These are phyloP conservation scores for Inga laurina DNA, from an alignment of 306 rosid genomes.

Conservation along the genomic window DNA sequence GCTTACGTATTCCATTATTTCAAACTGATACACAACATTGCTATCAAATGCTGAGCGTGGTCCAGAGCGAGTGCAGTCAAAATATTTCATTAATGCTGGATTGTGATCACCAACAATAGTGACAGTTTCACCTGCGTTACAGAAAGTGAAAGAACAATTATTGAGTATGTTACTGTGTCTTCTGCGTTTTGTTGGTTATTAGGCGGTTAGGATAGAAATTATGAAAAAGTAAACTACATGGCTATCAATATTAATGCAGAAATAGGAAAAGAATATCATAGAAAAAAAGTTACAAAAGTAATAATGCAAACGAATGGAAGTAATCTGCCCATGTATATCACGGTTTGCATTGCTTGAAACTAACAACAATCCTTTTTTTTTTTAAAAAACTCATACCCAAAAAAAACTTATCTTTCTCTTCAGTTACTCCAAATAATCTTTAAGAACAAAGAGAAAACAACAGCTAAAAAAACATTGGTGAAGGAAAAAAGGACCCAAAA, in stretches of 20 bases:
- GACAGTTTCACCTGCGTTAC: constrained; percentile 66
- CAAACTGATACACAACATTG: constrained; percentile 74
- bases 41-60: constrained; percentile 59
- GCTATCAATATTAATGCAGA: neutral
- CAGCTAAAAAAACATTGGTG: neutral
- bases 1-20: constrained; percentile 97
- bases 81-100: constrained; percentile 60
- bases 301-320: neutral
- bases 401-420: neutral
- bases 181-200: neutral
- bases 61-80: constrained; percentile 66
- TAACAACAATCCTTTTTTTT: neutral
- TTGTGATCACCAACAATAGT: constrained; percentile 74
- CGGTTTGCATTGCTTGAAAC: neutral
- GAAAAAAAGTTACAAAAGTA: neutral
- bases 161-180: neutral
- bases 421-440: neutral
- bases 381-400: neutral
- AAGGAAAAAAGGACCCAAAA: neutral
- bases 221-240: neutral
- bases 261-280: neutral
- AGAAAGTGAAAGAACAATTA: neutral
- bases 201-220: neutral
- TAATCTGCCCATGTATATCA: neutral
- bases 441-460: neutral